phyloP scores from a whole-genome alignment of 306 rosid species.

The Vigna hirtella region DNA sequence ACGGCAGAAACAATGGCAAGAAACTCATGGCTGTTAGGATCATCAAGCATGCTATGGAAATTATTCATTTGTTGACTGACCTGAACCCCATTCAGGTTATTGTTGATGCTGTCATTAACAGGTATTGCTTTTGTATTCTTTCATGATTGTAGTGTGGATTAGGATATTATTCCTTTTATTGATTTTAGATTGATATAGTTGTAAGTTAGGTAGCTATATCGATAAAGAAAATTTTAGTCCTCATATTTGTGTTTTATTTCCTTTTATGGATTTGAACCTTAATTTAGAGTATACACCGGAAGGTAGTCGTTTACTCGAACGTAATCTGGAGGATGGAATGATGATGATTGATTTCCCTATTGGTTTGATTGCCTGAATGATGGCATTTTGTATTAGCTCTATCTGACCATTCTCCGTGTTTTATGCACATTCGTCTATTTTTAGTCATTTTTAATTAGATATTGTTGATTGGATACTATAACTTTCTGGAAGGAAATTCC shows the following conservation, averaged over 20 bases:
- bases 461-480: background rate
- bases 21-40: slow-evolving; percentile 69
- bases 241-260: background rate
- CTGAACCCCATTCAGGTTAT: slow-evolving; percentile 69
- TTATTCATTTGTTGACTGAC: slow-evolving; percentile 68
- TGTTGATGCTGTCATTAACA: slow-evolving; percentile 68
- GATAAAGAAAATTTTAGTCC: background rate
- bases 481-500: background rate
- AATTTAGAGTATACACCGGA: background rate
- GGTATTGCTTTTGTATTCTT: slow-evolving; percentile 22
- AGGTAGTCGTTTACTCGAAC: background rate
- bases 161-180: background rate
- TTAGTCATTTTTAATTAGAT: background rate
- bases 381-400: slow-evolving; percentile 59
- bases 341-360: slow-evolving; percentile 47
- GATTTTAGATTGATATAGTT: background rate
- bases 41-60: slow-evolving; percentile 68
- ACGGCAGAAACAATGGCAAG: slow-evolving; percentile 73
- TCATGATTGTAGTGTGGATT: background rate
- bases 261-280: background rate
- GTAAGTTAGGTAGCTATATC: background rate
- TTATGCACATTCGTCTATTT: background rate
- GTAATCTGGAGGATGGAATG: slow-evolving; percentile 14
- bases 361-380: slow-evolving; percentile 55
- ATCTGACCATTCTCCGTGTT: slow-evolving; percentile 47